These are phyloP conservation scores for Trypanosomatidae sp. DNA, from an alignment of 208 protist genomes.

Conservation along the genomic window DNA sequence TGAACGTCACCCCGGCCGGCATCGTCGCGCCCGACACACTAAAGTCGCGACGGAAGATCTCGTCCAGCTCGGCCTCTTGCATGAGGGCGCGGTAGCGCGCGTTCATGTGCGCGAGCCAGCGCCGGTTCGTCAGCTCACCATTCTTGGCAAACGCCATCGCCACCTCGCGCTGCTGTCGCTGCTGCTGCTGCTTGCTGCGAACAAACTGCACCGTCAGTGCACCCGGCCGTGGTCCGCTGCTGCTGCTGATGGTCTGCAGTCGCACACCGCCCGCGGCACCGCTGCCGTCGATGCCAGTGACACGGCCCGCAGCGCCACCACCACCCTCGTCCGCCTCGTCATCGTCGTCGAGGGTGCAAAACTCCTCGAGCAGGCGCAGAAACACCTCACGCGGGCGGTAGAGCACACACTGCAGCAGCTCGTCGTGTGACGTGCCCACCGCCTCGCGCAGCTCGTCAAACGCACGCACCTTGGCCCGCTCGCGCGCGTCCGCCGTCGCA, in stretches of 20 bases:
- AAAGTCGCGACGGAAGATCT: constrained; percentile 74
- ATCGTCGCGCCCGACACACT: constrained; percentile 59
- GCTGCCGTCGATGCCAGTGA: too few species aligned
- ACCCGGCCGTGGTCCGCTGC: constrained; percentile 1
- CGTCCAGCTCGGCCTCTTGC: constrained; percentile 73
- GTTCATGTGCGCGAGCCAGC: constrained; percentile 81
- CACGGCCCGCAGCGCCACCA: too few species aligned
- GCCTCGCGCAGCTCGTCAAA: constrained; percentile 69
- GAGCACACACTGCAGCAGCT: constrained; percentile 78
- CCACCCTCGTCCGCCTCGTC: constrained; percentile 10
- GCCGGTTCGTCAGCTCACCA: constrained; percentile 37
- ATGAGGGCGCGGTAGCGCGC: constrained; percentile 73
- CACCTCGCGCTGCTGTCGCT: constrained; percentile 13
- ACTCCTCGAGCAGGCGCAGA: constrained; percentile 73
- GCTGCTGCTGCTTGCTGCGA: constrained; percentile 27
- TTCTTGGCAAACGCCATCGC: constrained; percentile 19
- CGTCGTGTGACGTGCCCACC: constrained; percentile 67
- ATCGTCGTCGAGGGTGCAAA: constrained; percentile 72
- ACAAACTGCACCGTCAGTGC: constrained; percentile 53
- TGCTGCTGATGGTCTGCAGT: too few species aligned
- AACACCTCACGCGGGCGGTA: constrained; percentile 73
- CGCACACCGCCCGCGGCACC: constrained; percentile 2
- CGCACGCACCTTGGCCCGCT: constrained; percentile 39
- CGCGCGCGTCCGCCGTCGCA: constrained; percentile 46
- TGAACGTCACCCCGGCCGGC: constrained; percentile 42